Conservation (phyloP, 352 stramenopile genomes). For the Blastocystis sp. region DNA sequence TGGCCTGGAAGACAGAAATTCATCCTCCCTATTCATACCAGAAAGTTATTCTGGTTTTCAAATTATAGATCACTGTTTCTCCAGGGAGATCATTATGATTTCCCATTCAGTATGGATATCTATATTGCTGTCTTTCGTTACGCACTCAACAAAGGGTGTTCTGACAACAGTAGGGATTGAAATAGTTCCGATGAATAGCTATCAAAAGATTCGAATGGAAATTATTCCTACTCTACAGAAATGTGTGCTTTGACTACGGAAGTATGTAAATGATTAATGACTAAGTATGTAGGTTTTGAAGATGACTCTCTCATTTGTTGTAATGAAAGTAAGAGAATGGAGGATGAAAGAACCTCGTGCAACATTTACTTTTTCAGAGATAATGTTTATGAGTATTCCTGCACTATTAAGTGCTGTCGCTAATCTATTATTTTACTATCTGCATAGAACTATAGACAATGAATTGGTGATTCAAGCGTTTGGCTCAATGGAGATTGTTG, state of each 20-base stretch:
- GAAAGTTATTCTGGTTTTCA: background rate
- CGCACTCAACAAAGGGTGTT: background rate
- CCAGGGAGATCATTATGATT: too few species aligned
- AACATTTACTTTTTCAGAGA: background rate
- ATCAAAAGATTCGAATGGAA: background rate
- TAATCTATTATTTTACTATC: conserved; percentile 1
- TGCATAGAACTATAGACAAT: background rate
- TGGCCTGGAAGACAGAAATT: background rate
- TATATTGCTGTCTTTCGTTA: conserved; percentile 16
- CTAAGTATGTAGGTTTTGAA: background rate
- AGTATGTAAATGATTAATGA: background rate
- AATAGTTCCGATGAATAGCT: background rate
- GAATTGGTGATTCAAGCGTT: conserved; percentile 46
- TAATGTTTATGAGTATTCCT: conserved; percentile 20
- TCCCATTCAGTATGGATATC: background rate
- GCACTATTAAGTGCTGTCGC: background rate
- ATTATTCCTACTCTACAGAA: background rate
- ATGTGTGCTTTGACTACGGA: conserved; percentile 17
- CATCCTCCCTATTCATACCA: background rate
- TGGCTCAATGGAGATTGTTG: background rate
- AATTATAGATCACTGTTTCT: too few species aligned
- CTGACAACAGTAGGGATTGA: background rate
- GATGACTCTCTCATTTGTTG: background rate
- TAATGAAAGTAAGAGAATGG: background rate
- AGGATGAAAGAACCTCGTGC: background rate